A percentile compares a stretch with the other conserved stretches of the same genome.
phyloP scores from a whole-genome alignment of 148 eudicot genomes.

The Heliamphora exappendiculata region DNA sequence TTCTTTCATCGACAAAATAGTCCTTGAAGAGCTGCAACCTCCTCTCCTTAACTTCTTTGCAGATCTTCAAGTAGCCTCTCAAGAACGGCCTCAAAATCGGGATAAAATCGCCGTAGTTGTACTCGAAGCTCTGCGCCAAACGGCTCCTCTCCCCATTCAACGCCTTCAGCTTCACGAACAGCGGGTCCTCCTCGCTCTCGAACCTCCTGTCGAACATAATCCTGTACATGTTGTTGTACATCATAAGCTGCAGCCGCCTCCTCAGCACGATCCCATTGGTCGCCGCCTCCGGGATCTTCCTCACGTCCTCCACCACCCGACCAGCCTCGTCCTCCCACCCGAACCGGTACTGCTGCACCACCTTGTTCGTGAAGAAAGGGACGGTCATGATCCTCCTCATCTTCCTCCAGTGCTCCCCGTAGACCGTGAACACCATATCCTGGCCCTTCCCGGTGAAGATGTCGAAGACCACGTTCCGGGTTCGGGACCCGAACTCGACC shows the following conservation, averaged over 20 bases:
- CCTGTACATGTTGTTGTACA: constrained; percentile 76
- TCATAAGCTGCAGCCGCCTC: constrained; percentile 55
- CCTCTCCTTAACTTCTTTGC: constrained; percentile 57
- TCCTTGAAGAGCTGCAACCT: constrained; percentile 75
- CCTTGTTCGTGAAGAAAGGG: constrained; percentile 77
- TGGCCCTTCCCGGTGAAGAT: constrained; percentile 79
- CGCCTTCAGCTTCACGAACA: constrained; percentile 60
- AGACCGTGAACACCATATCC: constrained; percentile 77
- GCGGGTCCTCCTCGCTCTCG: constrained; percentile 57
- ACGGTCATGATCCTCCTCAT: constrained; percentile 85
- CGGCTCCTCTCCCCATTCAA: constrained; percentile 76
- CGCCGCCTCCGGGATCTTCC: constrained; percentile 40
- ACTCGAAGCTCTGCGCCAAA: constrained; percentile 84
- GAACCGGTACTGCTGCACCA: constrained; percentile 58
- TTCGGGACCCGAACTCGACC: constrained; percentile 69
- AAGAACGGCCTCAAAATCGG: constrained; percentile 75
- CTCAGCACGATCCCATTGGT: constrained; percentile 54
- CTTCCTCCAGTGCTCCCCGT: constrained; percentile 87
- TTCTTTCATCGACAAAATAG: constrained; percentile 68
- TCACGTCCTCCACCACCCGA: constrained; percentile 58
- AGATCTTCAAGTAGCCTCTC: constrained; percentile 61
- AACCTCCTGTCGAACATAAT: constrained; percentile 73
- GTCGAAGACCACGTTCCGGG: constrained; percentile 71
- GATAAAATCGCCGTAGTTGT: constrained; percentile 80
- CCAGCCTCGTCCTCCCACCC: constrained; percentile 82